These are phyloP conservation scores for Schizothecium vesticola DNA, from an alignment of 495 filamentous ascomycete genomes.

Conservation along the genomic window DNA sequence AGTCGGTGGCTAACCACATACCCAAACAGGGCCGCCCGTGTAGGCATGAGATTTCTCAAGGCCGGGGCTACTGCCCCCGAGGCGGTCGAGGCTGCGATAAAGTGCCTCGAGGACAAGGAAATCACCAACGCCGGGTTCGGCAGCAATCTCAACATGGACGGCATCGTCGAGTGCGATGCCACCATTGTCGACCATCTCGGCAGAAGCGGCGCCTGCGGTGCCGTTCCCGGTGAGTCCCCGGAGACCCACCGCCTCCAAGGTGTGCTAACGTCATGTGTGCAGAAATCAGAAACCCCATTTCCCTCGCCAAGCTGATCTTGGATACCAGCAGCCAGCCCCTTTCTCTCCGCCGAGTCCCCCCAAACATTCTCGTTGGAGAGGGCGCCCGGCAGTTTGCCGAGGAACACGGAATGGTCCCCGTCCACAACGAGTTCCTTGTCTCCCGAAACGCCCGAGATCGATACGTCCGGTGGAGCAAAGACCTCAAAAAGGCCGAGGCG, in stretches of 20 bases:
- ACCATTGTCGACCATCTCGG: conserved; percentile 86
- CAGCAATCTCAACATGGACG: conserved; percentile 88
- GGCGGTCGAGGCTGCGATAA: conserved; percentile 88
- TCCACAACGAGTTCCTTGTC: conserved; percentile 67
- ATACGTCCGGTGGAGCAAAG: conserved; percentile 68
- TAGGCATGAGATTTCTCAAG: conserved; percentile 72
- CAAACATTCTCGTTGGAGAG: conserved; percentile 80
- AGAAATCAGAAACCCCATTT: conserved; percentile 93
- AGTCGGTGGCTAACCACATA: not conserved
- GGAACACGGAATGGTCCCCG: conserved; percentile 62
- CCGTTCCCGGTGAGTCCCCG: conserved; percentile 67
- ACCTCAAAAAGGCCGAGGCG: conserved; percentile 56
- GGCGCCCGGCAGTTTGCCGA: conserved; percentile 83
- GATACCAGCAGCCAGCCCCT: conserved; percentile 66
- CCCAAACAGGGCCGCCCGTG: conserved; percentile 61
- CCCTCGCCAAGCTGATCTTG: conserved; percentile 74
- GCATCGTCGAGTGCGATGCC: conserved; percentile 89
- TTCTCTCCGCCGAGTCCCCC: conserved; percentile 80
- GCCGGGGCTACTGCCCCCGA: conserved; percentile 76
- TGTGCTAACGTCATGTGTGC: not conserved
- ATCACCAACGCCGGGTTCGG: conserved; percentile 96
- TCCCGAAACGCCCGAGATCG: conserved; percentile 68
- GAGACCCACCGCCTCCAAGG: not conserved
- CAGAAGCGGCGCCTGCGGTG: conserved; percentile 87
- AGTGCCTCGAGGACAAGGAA: conserved; percentile 80